Evolutionary conservation across 345 rosid genomes (phyloP).

Genomic region (Citrus maxima): DNA sequence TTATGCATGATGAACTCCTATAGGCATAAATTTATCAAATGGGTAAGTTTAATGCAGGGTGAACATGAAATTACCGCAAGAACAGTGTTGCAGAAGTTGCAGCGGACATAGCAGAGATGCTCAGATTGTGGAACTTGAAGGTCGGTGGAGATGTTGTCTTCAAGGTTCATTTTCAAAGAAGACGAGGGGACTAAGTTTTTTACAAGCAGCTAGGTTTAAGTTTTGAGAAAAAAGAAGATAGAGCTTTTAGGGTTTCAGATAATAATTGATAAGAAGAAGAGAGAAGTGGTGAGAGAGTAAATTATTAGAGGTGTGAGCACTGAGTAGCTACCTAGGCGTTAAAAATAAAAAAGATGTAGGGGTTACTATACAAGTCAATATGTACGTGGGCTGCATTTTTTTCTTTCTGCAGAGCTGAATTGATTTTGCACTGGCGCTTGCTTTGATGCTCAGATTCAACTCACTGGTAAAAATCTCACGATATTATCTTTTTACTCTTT

Average conservation of each 20-base stretch:
- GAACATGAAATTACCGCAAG: conserved; percentile 64
- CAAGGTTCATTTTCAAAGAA: conserved; percentile 48
- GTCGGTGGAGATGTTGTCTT: conserved; percentile 66
- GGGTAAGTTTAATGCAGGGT: background rate
- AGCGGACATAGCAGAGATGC: conserved; percentile 93
- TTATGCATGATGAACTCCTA: background rate
- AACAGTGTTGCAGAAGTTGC: conserved; percentile 98
- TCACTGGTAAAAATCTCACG: background rate
- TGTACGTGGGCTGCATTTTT: conserved; percentile 19
- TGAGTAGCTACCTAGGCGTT: conserved; percentile 13
- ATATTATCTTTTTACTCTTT: conserved; percentile 6
- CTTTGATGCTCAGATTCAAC: conserved; percentile 17
- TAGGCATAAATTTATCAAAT: background rate
- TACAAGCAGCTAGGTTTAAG: conserved; percentile 6
- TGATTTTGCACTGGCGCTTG: conserved; percentile 24
- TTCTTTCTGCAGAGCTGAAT: conserved; percentile 17
- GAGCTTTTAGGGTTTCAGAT: conserved; percentile 21
- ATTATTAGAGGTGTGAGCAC: background rate
- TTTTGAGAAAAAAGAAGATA: background rate
- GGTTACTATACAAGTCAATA: conserved; percentile 22
- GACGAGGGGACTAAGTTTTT: background rate
- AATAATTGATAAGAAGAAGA: background rate
- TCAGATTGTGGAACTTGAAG: conserved; percentile 55
- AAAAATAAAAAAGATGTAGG: conserved; percentile 24
- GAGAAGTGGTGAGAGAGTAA: conserved; percentile 4